Conservation (phyloP, 768 basidiomycete species). For the Heimioporus sp. region DNA sequence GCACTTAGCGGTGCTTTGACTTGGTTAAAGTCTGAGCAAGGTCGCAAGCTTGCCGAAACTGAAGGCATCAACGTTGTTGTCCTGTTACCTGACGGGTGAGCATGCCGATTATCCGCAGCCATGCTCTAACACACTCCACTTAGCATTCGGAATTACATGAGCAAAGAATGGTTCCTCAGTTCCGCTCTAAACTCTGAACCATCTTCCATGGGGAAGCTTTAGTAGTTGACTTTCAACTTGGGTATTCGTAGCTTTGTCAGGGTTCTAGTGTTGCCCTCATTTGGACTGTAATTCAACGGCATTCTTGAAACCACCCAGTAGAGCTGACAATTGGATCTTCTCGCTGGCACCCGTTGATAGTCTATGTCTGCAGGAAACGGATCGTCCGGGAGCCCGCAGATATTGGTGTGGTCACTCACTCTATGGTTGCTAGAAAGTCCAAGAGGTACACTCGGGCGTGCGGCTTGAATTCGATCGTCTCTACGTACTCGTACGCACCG, state of each 20-base stretch:
- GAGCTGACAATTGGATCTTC: conserved; percentile 89
- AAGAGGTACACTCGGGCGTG: conserved; percentile 88
- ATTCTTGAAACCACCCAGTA: conserved; percentile 92
- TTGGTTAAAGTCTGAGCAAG: conserved; percentile 75
- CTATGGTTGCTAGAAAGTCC: conserved; percentile 91
- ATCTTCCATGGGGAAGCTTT: conserved; percentile 35
- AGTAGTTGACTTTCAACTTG: neutral
- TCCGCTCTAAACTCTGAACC: conserved; percentile 57
- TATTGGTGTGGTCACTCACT: conserved; percentile 53
- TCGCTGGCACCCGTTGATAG: conserved; percentile 91
- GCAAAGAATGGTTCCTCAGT: conserved; percentile 87
- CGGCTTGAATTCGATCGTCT: conserved; percentile 81
- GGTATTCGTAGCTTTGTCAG: neutral
- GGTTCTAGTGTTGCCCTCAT: conserved; percentile 6
- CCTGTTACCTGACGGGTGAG: conserved; percentile 87
- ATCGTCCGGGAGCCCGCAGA: neutral
- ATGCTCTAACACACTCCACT: neutral
- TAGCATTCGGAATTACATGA: conserved; percentile 93
- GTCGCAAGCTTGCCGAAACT: conserved; percentile 57
- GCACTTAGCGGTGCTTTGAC: conserved; percentile 72
- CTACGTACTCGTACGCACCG: conserved; percentile 88
- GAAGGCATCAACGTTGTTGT: conserved; percentile 86
- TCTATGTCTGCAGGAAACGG: conserved; percentile 62
- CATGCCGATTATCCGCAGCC: neutral
- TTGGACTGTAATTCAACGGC: conserved; percentile 75